Evolutionary conservation across 352 stramenopile species (phyloP).

Genomic region (Stramenopiles sp.): DNA sequence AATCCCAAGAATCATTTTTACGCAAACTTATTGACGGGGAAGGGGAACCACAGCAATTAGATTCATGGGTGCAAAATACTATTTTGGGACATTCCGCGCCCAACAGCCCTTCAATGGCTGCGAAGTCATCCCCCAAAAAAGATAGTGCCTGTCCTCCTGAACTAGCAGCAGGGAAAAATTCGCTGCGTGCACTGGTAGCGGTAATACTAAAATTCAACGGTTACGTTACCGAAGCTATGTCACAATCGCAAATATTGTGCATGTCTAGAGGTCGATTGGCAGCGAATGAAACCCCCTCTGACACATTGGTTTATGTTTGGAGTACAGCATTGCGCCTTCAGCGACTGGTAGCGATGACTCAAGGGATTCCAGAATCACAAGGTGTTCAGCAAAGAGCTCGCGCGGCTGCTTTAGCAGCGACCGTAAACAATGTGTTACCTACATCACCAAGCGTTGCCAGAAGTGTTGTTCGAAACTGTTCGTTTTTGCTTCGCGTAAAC

Average conservation of each 20-base stretch:
- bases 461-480: not conserved
- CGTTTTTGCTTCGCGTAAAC: not conserved
- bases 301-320: not conserved
- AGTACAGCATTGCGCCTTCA: not conserved
- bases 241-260: not conserved
- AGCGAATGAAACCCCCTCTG: not conserved
- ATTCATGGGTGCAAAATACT: not conserved
- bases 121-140: not conserved
- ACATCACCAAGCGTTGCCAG: not conserved
- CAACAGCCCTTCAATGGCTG: not conserved
- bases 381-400: not conserved
- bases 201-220: conserved; percentile 6
- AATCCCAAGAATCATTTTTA: not conserved
- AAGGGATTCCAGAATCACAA: not conserved
- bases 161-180: not conserved
- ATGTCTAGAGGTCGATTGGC: not conserved
- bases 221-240: not conserved
- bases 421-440: not conserved
- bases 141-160: not conserved
- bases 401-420: not conserved
- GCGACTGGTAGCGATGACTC: not conserved
- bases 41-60: not conserved
- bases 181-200: not conserved
- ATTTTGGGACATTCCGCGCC: not conserved
- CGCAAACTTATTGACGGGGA: not conserved